These are phyloP conservation scores for Pseudogymnoascus sp. DNA, from an alignment of 2,329 filamentous ascomycete genomes.

Conservation along the genomic window DNA sequence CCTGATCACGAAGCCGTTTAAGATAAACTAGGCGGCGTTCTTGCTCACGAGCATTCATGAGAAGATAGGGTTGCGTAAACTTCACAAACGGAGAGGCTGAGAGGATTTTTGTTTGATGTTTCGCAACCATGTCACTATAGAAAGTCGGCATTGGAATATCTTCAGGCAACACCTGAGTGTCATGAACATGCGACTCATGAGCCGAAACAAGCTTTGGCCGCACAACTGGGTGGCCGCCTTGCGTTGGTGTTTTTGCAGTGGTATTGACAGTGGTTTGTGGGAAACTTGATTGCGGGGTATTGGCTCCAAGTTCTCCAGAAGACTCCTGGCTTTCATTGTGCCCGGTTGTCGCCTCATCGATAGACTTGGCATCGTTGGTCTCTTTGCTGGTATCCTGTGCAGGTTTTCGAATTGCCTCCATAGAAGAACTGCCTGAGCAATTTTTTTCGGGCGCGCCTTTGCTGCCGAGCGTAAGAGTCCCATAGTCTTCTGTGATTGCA, in stretches of 20 bases:
- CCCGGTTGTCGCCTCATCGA: slow-evolving; percentile 5
- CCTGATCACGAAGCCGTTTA: slow-evolving; percentile 72
- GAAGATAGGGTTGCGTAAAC: slow-evolving; percentile 85
- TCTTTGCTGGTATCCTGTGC: neutral
- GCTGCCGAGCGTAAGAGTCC: slow-evolving; percentile 10
- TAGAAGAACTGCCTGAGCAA: slow-evolving; percentile 16
- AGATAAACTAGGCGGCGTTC: slow-evolving; percentile 77
- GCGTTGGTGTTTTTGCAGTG: slow-evolving; percentile 8
- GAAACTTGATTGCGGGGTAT: neutral
- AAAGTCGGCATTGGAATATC: slow-evolving; percentile 81
- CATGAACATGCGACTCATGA: slow-evolving; percentile 30
- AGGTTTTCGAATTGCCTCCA: slow-evolving; percentile 10
- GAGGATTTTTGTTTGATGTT: slow-evolving; percentile 85
- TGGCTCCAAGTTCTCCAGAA: neutral
- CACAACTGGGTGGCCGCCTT: slow-evolving; percentile 9
- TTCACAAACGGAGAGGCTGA: slow-evolving; percentile 95
- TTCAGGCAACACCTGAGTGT: slow-evolving; percentile 53
- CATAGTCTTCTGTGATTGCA: slow-evolving; percentile 43
- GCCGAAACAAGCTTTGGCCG: slow-evolving; percentile 23
- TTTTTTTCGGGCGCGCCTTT: neutral
- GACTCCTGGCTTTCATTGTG: neutral
- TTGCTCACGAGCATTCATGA: slow-evolving; percentile 86
- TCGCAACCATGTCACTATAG: slow-evolving; percentile 90
- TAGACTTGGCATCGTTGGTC: neutral
- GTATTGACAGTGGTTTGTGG: slow-evolving; percentile 9